These are phyloP conservation scores for Aphanomyces cochlioides DNA, from an alignment of 352 stramenopile genomes.

Conservation along the genomic window DNA sequence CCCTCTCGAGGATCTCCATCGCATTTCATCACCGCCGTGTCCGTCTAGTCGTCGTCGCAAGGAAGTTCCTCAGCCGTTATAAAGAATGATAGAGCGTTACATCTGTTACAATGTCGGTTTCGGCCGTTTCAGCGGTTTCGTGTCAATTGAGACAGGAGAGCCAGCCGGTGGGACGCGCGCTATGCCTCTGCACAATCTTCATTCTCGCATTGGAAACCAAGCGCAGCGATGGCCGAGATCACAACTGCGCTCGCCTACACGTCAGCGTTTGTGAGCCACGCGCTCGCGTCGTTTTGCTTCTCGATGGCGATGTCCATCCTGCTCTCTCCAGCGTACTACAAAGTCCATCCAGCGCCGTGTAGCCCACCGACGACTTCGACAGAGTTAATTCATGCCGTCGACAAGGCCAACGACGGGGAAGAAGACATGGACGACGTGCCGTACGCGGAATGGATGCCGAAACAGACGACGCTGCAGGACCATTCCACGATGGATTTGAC, in stretches of 20 bases:
- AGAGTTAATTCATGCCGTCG: neutral
- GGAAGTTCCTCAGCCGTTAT: too few relatives aligned
- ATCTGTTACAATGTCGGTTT: too few relatives aligned
- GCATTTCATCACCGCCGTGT: neutral
- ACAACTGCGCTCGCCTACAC: neutral
- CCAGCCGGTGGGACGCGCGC: too few relatives aligned
- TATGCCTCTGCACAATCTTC: too few relatives aligned
- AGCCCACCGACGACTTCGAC: neutral
- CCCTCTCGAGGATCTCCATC: neutral
- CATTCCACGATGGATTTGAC: neutral
- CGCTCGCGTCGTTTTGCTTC: neutral
- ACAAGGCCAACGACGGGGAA: neutral
- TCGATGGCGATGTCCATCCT: neutral
- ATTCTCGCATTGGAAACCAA: too few relatives aligned
- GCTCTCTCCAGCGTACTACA: neutral
- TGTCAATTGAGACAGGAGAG: too few relatives aligned
- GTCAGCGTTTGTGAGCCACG: conserved; percentile 1
- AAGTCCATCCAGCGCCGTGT: neutral
- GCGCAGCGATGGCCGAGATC: neutral
- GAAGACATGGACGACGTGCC: neutral
- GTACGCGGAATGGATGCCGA: neutral
- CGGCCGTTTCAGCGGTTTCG: too few relatives aligned
- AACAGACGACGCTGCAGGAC: neutral
- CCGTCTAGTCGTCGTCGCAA: too few relatives aligned
- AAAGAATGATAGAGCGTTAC: too few relatives aligned